Evolutionary conservation across 805 yeast species (phyloP).

Genomic region (Hanseniaspora lindneri): DNA sequence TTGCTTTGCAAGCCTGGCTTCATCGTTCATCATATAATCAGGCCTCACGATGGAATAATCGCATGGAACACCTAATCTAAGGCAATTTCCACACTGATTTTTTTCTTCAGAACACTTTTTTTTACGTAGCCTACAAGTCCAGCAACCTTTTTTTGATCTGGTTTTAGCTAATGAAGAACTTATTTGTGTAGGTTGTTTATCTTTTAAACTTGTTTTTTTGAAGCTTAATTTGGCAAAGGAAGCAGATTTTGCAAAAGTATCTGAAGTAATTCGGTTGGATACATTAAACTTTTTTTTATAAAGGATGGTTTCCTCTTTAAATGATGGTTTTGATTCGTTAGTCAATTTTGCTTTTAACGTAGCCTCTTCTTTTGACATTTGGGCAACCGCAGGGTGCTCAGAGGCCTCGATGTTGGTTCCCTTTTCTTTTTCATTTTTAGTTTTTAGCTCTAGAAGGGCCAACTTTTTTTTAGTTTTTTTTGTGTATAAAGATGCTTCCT

Average conservation of each 20-base stretch:
- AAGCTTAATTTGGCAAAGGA: no score
- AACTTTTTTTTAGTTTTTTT: not conserved
- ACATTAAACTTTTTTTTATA: no score
- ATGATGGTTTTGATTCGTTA: no score
- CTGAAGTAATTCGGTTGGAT: no score
- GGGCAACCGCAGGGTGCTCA: no score
- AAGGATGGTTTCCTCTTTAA: no score
- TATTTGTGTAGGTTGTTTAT: not conserved
- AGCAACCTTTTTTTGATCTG: constrained; percentile 53
- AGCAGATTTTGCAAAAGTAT: no score
- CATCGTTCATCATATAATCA: constrained; percentile 38
- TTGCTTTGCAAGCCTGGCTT: constrained; percentile 35
- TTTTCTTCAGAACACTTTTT: constrained; percentile 59
- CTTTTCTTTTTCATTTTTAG: no score
- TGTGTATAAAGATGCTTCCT: not conserved
- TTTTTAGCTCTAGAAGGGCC: not conserved
- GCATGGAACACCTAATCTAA: constrained; percentile 44
- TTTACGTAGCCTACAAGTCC: constrained; percentile 67
- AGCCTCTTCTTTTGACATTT: no score
- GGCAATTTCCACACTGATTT: constrained; percentile 51
- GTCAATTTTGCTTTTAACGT: no score
- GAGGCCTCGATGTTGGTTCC: no score
- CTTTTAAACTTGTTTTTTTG: no score
- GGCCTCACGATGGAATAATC: constrained; percentile 45
- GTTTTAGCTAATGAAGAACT: constrained; percentile 18